Percentiles rank a stretch among this genome's conserved stretches.
Conservation (phyloP, 2,329 filamentous ascomycete species). For the Arthrobotrys pseudoclavata region DNA sequence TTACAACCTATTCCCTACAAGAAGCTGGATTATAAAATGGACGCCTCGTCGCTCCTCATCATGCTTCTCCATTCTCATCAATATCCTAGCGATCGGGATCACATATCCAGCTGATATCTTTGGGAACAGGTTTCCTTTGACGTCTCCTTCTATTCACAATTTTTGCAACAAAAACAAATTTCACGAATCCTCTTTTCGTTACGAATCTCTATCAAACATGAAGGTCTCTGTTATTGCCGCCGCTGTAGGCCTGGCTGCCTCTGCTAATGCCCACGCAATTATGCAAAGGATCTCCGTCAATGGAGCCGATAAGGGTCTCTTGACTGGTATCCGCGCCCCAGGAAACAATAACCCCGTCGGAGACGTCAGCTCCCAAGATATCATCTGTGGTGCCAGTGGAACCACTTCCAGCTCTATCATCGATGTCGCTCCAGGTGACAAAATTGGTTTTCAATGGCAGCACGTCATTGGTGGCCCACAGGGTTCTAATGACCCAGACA, state of each 20-base stretch:
- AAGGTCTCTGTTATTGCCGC: slow-evolving; percentile 42
- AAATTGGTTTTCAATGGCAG: slow-evolving; percentile 70
- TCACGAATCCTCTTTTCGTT: slow-evolving; percentile 7
- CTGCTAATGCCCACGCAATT: slow-evolving; percentile 51
- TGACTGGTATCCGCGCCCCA: slow-evolving; percentile 70
- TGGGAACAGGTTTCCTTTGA: slow-evolving; percentile 45
- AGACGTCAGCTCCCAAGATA: slow-evolving; percentile 68
- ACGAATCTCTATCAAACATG: slow-evolving; percentile 34
- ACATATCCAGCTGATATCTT: slow-evolving; percentile 30
- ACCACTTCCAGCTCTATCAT: slow-evolving; percentile 44
- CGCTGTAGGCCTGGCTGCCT: slow-evolving; percentile 54
- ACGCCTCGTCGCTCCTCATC: slow-evolving; percentile 4
- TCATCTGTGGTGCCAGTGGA: slow-evolving; percentile 67
- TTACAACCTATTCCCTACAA: slow-evolving; percentile 1
- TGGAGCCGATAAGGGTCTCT: slow-evolving; percentile 69
- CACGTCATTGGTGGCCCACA: slow-evolving; percentile 71
- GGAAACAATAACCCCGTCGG: slow-evolving; percentile 70
- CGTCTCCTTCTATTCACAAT: slow-evolving; percentile 28
- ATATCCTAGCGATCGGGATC: slow-evolving; percentile 49
- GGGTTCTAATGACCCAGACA: slow-evolving; percentile 61
- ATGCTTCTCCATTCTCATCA: slow-evolving; percentile 15
- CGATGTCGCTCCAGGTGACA: slow-evolving; percentile 70
- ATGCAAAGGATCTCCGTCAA: slow-evolving; percentile 68
- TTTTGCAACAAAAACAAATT: slow-evolving; percentile 52
- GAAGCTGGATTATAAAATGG: slow-evolving; percentile 50